Conservation (phyloP, 1,284 basidiomycete species). For the Spongispora temasekensis region DNA sequence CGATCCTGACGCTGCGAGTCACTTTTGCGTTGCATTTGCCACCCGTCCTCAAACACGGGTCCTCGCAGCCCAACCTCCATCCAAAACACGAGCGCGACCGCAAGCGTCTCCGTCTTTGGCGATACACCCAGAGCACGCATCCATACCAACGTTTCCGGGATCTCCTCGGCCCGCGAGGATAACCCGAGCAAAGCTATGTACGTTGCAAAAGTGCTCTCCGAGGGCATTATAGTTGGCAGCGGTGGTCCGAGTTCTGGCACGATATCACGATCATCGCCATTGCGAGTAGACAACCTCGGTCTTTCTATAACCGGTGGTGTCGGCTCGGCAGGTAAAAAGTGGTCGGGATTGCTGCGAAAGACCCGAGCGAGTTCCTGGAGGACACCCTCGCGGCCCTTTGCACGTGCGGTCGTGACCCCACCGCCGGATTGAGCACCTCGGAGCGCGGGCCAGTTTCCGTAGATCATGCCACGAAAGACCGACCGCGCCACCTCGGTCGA, state of each 20-base stretch:
- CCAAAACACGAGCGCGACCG: conserved; percentile 68
- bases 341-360: conserved; percentile 9
- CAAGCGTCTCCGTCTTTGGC: conserved; percentile 59
- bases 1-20: conserved; percentile 14
- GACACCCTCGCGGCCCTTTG: conserved; percentile 24
- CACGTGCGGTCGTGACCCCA: conserved; percentile 23
- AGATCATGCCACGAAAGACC: conserved; percentile 51
- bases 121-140: conserved; percentile 63
- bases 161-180: conserved; percentile 51
- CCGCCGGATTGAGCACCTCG: conserved; percentile 28
- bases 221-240: conserved; percentile 48
- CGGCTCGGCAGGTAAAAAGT: conserved; percentile 13
- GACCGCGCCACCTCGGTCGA: conserved; percentile 48
- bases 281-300: conserved; percentile 6
- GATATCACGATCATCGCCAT: not conserved
- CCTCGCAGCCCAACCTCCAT: conserved; percentile 66
- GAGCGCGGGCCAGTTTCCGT: conserved; percentile 48
- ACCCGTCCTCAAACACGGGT: conserved; percentile 52
- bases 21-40: conserved; percentile 17
- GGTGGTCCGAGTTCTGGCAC: conserved; percentile 24
- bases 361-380: conserved; percentile 26
- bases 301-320: conserved; percentile 4
- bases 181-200: conserved; percentile 68
- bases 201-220: conserved; percentile 52
- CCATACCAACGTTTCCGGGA: conserved; percentile 76